Conservation (phyloP, 1,284 basidiomycete species). For the Gyrodon tennesseensis region DNA sequence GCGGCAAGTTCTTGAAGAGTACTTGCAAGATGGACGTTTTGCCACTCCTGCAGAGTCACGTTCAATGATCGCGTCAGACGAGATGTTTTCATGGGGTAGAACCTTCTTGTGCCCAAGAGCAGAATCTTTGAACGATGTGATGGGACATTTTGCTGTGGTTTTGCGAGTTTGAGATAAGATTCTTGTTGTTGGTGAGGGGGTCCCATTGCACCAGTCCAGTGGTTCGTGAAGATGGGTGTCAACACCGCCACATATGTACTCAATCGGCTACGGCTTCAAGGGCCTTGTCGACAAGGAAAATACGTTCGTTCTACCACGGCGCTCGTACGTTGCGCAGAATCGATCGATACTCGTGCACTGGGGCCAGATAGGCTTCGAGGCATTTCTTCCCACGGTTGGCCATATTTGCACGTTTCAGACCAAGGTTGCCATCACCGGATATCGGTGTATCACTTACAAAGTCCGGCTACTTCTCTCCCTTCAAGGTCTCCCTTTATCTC, state of each 20-base stretch:
- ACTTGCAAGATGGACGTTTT: conserved; percentile 94
- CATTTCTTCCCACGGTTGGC: conserved; percentile 22
- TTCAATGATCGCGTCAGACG: conserved; percentile 9
- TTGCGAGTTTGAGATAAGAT: conserved; percentile 20
- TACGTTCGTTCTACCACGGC: conserved; percentile 6
- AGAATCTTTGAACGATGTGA: conserved; percentile 66
- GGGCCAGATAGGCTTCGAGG: neutral
- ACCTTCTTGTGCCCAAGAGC: conserved; percentile 79
- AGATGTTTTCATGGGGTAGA: conserved; percentile 28
- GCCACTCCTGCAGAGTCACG: conserved; percentile 63
- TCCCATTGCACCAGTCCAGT: conserved; percentile 25
- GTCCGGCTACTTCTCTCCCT: neutral
- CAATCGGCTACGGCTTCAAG: neutral
- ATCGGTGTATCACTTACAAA: neutral
- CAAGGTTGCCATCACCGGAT: conserved; percentile 2
- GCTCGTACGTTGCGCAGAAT: neutral
- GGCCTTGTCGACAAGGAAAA: neutral
- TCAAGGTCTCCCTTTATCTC: neutral
- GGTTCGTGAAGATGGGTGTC: neutral
- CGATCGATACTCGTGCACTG: neutral
- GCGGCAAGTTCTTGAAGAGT: conserved; percentile 80
- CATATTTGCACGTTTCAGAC: conserved; percentile 2
- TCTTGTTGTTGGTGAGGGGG: conserved; percentile 21
- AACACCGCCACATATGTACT: conserved; percentile 8
- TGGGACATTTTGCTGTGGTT: conserved; percentile 28